Conservation (phyloP, 208 protist species). For the Crithidia bombi region DNA sequence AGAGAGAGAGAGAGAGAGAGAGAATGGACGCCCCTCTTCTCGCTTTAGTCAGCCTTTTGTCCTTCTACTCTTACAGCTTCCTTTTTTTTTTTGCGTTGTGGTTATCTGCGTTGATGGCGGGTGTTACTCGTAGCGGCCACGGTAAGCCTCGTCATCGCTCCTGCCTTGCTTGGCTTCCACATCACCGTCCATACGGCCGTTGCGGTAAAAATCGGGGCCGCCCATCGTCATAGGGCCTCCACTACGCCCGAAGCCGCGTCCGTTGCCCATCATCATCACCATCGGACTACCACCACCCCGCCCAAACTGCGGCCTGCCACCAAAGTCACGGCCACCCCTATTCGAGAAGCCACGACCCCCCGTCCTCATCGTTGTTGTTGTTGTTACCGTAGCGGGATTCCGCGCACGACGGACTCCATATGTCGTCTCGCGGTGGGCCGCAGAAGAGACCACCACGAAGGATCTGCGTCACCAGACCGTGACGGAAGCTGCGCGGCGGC, state of each 20-base stretch:
- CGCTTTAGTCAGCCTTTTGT: too few relatives aligned
- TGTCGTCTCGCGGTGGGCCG: not conserved
- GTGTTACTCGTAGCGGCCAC: slow-evolving; percentile 7
- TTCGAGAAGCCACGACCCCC: too few relatives aligned
- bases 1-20: too few relatives aligned
- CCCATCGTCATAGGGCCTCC: slow-evolving; percentile 11
- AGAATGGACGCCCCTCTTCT: too few relatives aligned
- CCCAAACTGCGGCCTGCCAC: not conserved
- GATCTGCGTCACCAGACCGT: slow-evolving; percentile 16
- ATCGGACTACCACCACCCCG: not conserved
- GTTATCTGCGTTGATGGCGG: not conserved
- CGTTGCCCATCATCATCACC: not conserved
- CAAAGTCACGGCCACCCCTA: slow-evolving; percentile 3
- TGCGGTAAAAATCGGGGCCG: not conserved
- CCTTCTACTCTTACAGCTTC: not conserved
- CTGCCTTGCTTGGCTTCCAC: not conserved
- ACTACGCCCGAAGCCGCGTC: not conserved
- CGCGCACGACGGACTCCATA: not conserved
- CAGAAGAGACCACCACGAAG: not conserved
- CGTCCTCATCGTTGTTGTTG: slow-evolving; percentile 4
- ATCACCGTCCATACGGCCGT: not conserved
- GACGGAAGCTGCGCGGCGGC: slow-evolving; percentile 16
- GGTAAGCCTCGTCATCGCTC: slow-evolving; percentile 8
- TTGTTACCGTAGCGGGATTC: not conserved
- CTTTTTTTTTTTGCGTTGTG: not conserved